phyloP scores from a whole-genome alignment of 345 rosid genomes.

The Corymbia maculata region DNA sequence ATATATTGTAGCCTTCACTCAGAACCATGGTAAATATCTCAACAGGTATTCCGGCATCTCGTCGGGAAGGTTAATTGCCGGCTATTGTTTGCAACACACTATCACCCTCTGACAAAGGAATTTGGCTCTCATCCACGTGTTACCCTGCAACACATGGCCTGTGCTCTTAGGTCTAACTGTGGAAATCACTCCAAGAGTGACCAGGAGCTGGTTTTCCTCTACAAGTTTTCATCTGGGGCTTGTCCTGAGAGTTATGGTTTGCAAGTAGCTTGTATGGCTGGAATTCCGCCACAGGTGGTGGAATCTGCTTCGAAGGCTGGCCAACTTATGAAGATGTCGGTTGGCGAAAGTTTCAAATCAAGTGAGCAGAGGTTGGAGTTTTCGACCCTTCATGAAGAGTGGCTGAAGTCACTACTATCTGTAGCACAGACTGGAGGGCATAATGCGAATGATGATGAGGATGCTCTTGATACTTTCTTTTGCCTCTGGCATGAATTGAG shows the following conservation, averaged over 20 bases:
- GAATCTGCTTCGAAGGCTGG: conserved; percentile 53
- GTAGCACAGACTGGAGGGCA: conserved; percentile 12
- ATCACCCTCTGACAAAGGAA: conserved; percentile 90
- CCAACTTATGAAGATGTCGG: conserved; percentile 48
- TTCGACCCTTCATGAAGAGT: conserved; percentile 88
- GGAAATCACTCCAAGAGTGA: conserved; percentile 13
- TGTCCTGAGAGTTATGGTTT: conserved; percentile 92
- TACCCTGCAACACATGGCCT: conserved; percentile 83
- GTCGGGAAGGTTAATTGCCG: conserved; percentile 86
- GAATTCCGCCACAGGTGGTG: conserved; percentile 73
- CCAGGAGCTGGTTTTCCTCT: conserved; percentile 60
- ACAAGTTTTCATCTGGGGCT: conserved; percentile 69
- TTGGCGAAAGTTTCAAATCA: conserved; percentile 59
- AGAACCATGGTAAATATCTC: background rate
- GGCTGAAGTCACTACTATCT: conserved; percentile 52
- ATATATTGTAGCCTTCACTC: background rate
- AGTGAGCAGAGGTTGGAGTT: conserved; percentile 76
- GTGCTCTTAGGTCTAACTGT: conserved; percentile 38
- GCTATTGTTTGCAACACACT: conserved; percentile 87
- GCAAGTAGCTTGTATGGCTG: conserved; percentile 89
- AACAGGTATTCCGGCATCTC: conserved; percentile 82
- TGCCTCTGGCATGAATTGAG: conserved; percentile 82
- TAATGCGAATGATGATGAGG: conserved; percentile 18
- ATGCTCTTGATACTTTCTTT: conserved; percentile 52
- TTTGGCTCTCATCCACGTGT: conserved; percentile 85